These are phyloP conservation scores for Nothopassalora personata DNA, from an alignment of 2,329 filamentous ascomycete species.

Conservation along the genomic window DNA sequence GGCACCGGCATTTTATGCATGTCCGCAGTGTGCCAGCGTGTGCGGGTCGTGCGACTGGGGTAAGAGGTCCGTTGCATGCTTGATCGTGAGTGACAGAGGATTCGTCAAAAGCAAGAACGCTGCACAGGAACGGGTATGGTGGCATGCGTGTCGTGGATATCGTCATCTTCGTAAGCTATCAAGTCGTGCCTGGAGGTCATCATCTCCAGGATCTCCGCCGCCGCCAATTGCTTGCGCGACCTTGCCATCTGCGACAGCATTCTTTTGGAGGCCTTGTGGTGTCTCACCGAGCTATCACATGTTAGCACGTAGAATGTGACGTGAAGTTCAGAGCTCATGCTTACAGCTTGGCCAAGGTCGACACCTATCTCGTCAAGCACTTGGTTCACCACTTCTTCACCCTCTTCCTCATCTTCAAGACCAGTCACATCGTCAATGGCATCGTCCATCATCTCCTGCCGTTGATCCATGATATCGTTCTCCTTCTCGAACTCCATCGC, in stretches of 20 bases:
- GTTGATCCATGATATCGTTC: slow-evolving; percentile 98
- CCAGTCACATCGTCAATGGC: slow-evolving; percentile 96
- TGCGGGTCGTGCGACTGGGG: neutral
- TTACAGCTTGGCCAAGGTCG: slow-evolving; percentile 81
- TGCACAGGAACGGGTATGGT: neutral
- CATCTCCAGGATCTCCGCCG: slow-evolving; percentile 60
- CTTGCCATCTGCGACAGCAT: slow-evolving; percentile 64
- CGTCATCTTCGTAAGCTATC: slow-evolving; percentile 61
- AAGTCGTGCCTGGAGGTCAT: slow-evolving; percentile 88
- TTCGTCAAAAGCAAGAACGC: neutral
- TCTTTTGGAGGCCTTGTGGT: slow-evolving; percentile 73
- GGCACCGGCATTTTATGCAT: neutral
- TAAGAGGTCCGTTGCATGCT: neutral
- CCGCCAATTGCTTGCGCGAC: slow-evolving; percentile 85
- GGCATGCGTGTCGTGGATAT: slow-evolving; percentile 8
- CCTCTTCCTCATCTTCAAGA: slow-evolving; percentile 84
- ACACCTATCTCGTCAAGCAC: slow-evolving; percentile 95
- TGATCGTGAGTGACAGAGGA: neutral
- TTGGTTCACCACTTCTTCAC: slow-evolving; percentile 94
- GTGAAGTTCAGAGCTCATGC: slow-evolving; percentile 34
- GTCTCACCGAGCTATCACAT: slow-evolving; percentile 75
- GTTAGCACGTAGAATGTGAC: slow-evolving; percentile 9
- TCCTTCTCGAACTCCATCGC: slow-evolving; percentile 99
- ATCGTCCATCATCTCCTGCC: slow-evolving; percentile 99
- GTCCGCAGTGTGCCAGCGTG: neutral